Base-by-base conservation (phyloP, 495 filamentous ascomycete genomes). In the Penicillium daleae region DNA sequence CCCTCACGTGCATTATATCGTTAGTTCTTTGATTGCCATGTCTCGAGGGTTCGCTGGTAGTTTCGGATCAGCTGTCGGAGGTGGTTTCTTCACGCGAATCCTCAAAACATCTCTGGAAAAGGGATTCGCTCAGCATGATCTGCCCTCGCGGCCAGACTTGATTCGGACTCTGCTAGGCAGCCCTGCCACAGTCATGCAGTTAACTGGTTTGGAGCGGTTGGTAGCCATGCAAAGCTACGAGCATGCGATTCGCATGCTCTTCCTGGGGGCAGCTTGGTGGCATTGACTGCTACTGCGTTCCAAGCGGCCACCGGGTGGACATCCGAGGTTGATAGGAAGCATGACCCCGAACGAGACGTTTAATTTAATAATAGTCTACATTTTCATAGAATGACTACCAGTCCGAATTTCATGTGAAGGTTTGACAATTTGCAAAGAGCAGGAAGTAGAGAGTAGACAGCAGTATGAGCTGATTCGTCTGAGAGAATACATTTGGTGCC, bases 51-150 rank as follows among this genome's bases (percentile, higher is more conserved):
- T 92, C 60, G 89, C 90, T 1, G 90, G 88, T 3, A 86, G 82
- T 59, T 93, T 92, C 63, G 90, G 91, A 1, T 88, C 87, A 15
- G 87, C 90, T 0, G 88, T 92, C 21, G 91, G 90, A 7, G 90
- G 91, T 1, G 90, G 91, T 0, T 78, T 91, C 32, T 94, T 93
- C 69, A 76, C 80, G 10, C 82, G 91, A 3, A 76, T 84, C 7
- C 69, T 93, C 44, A 80, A 83, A n/a, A 67, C 54, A 1, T 71
- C 78, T 1, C 74, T 94, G 0, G 79, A 82, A 35, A 68, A 71
- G 0, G 87, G 89, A 0, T 91, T 92, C 64, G 67, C 67, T 5
- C 77, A 85, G 5, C 81, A 80, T 24, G 82, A 76, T 0, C 55
- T 87, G 29, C 68, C 70, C 24, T 73, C 82, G 15, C 67, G 68